These are phyloP conservation scores for Suillus tomentosus DNA, from an alignment of 768 basidiomycete genomes.

Conservation along the genomic window DNA sequence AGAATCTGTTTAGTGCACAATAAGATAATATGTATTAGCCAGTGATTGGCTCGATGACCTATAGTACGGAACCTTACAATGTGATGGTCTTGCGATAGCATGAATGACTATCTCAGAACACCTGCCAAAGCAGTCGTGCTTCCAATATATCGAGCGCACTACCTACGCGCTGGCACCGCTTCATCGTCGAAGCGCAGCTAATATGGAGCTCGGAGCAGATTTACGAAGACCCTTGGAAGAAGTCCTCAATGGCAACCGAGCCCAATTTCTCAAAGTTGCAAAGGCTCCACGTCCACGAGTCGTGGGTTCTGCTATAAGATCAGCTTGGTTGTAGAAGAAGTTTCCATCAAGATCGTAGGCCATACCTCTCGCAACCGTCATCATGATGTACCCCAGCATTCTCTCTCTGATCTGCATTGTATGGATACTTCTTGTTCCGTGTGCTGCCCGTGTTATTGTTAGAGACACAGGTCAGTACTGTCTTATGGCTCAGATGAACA, in stretches of 20 bases:
- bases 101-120: neutral
- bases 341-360: neutral
- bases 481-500: neutral
- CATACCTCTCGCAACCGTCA: neutral
- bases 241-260: constrained; percentile 2
- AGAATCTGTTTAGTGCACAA: constrained; percentile 1
- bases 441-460: neutral
- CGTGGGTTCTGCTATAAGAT: constrained; percentile 3
- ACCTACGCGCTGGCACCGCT: neutral
- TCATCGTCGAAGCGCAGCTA: constrained; percentile 2
- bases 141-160: neutral
- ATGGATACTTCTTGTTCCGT: neutral
- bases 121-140: neutral
- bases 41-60: neutral
- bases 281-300: neutral
- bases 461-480: constrained; percentile 5
- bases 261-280: constrained; percentile 3
- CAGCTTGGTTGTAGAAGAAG: neutral
- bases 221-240: neutral
- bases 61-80: neutral
- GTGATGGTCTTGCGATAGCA: neutral
- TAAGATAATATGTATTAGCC: neutral
- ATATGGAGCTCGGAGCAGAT: constrained; percentile 1
- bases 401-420: neutral
- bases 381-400: neutral